Evolutionary conservation across 1,284 basidiomycete genomes (phyloP).

Genomic region (Rhodotorula mucilaginosa): DNA sequence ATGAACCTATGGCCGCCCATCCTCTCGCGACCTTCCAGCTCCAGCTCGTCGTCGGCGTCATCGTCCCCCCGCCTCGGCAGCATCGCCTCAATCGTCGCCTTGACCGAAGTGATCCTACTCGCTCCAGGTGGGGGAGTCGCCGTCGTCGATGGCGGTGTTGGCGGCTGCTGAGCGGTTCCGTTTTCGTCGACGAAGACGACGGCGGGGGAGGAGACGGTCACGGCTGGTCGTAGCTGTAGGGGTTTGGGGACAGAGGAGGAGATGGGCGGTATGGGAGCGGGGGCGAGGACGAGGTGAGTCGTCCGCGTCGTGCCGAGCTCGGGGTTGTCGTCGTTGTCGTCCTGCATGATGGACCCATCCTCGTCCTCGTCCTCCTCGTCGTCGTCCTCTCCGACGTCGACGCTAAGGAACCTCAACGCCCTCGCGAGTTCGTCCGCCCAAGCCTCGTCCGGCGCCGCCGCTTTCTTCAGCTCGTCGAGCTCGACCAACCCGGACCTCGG

Average conservation of each 20-base stretch:
- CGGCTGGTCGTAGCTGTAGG: conserved; percentile 22
- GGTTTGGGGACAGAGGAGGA: background rate
- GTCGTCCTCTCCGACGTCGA: conserved; percentile 51
- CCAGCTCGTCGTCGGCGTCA: background rate
- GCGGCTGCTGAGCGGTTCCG: background rate
- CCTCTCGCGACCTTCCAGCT: background rate
- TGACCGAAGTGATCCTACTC: conserved; percentile 41
- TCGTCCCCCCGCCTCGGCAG: conserved; percentile 9
- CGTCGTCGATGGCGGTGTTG: conserved; percentile 4
- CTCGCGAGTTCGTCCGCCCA: conserved; percentile 78
- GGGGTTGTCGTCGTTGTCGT: background rate
- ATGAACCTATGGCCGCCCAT: conserved; percentile 8
- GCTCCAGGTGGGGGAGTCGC: conserved; percentile 28
- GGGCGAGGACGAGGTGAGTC: conserved; percentile 31
- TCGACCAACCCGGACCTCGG: conserved; percentile 50
- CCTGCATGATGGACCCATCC: background rate
- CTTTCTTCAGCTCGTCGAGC: conserved; percentile 44
- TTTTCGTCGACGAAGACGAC: background rate
- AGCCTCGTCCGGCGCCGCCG: conserved; percentile 52
- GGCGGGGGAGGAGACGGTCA: conserved; percentile 35
- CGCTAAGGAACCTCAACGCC: conserved; percentile 60
- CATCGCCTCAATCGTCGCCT: conserved; percentile 46
- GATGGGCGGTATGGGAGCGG: background rate
- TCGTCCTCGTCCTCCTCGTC: conserved; percentile 56
- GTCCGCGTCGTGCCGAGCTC: conserved; percentile 9